Base-by-base conservation (phyloP, 1,284 basidiomycete species). In the Amylostereum areolatum region DNA sequence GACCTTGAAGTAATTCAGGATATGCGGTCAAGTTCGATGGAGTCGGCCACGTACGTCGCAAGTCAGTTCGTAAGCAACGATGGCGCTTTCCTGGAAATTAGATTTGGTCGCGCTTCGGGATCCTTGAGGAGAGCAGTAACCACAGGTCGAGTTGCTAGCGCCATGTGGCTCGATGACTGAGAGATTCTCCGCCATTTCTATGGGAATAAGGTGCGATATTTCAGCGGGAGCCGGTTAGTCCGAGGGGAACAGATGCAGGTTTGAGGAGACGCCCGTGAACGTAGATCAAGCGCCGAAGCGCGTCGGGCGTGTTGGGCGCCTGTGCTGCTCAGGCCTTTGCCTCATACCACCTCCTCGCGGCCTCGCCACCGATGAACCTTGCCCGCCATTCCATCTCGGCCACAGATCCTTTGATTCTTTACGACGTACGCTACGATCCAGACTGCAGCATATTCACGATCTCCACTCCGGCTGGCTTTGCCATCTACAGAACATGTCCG, bases 331-430 rank as follows among this genome's bases (percentile, higher is more conserved):
- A 18, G 18, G 18, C 18, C 18, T 18, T 18, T 18, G 18, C 18
- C 18, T 18, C 18, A 18, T 18, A 18, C 18, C 18, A 18, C 18
- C 18, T 18, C 18, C 18, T 18, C 18, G 18, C 18, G 18, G 43
- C 9, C 30, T 33, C 28, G 31, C 31, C 7, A 11, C 25, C 28
- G 25, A 95, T 96, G 91, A 92, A 96, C 77, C 78, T 95, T 61
- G 90, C 85, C 54, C 82, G 92, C 57, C 89, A 91, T 65, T 83
- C 85, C 33, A 91, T 96, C 66, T 84, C 85, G 55, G 77, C 92
- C 34, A 86, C 89, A 47, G 77, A 74, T 47, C 87, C 89, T 6
- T 77, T 90, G 48, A 81, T 85, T 58, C 82, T 94, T 59, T 77
- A 85, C 54, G 83, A 90, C 66, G 81, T 87, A 52, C 76, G 78